Conservation (phyloP, 129 eudicot species). For the Flaveria brownii region DNA sequence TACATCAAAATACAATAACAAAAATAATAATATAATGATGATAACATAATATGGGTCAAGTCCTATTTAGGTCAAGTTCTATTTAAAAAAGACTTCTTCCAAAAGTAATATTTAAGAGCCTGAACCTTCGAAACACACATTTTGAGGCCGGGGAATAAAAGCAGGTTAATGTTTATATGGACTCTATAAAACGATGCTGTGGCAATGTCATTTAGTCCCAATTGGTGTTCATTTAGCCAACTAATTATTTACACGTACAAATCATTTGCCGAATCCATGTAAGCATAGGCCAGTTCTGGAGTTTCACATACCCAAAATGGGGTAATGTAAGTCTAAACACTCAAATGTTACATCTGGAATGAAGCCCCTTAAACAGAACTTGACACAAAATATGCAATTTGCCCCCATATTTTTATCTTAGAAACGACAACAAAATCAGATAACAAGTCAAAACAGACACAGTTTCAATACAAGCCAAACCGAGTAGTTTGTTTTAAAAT, state of each 20-base stretch:
- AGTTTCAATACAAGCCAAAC: neutral
- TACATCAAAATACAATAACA: neutral
- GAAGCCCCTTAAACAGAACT: neutral
- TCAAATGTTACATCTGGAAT: neutral
- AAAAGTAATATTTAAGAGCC: neutral
- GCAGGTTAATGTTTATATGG: neutral
- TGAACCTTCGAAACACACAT: neutral
- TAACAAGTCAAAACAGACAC: neutral
- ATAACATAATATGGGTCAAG: neutral
- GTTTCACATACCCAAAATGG: neutral
- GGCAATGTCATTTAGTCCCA: neutral
- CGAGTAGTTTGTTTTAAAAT: neutral
- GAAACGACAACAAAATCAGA: neutral
- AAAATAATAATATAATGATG: neutral
- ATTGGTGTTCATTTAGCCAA: neutral
- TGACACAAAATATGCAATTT: neutral
- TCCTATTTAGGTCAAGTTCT: neutral
- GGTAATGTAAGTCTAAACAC: neutral
- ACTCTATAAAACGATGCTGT: no score
- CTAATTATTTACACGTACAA: neutral
- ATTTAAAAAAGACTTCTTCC: neutral
- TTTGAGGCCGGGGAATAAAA: neutral
- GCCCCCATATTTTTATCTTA: no score
- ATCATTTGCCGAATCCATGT: neutral
- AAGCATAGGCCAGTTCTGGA: neutral